Percentiles rank a stretch among this genome's conserved stretches.
phyloP scores from a whole-genome alignment of 495 filamentous ascomycete species.

The Tuber calosporum region DNA sequence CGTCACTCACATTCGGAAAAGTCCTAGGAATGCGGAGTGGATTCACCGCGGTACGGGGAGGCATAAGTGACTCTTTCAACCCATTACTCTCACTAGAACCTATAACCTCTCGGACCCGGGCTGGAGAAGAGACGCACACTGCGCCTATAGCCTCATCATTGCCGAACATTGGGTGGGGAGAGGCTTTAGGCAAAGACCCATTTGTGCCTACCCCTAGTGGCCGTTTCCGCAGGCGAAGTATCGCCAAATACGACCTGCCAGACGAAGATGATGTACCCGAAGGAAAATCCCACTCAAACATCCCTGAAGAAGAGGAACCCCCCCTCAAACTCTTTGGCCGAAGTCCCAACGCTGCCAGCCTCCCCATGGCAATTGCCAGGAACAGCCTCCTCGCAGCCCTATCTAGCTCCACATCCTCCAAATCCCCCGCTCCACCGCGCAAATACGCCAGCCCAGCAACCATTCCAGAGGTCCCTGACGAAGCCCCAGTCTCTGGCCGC shows the following conservation, averaged over 20 bases:
- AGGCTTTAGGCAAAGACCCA: slow-evolving; percentile 9
- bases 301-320: slow-evolving; percentile 19
- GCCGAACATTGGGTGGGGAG: slow-evolving; percentile 27
- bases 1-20: slow-evolving; percentile 38
- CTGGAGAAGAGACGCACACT: slow-evolving; percentile 8
- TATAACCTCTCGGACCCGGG: slow-evolving; percentile 15
- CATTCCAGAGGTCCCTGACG: slow-evolving; percentile 8
- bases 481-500: slow-evolving; percentile 17
- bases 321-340: slow-evolving; percentile 2
- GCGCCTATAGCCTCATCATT: slow-evolving; percentile 30
- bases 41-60: slow-evolving; percentile 19
- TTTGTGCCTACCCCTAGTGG: slow-evolving; percentile 32
- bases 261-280: slow-evolving; percentile 27
- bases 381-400: slow-evolving; percentile 28
- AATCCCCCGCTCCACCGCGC: slow-evolving; percentile 12
- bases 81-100: slow-evolving; percentile 22
- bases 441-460: neutral
- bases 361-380: slow-evolving; percentile 36
- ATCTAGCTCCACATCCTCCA: slow-evolving; percentile 11
- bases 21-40: slow-evolving; percentile 27
- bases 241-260: slow-evolving; percentile 37
- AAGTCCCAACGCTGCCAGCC: slow-evolving; percentile 32
- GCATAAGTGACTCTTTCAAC: slow-evolving; percentile 11
- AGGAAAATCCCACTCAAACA: slow-evolving; percentile 11
- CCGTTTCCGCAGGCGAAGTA: slow-evolving; percentile 38